Conservation (phyloP, 345 rosid species). For the Theobroma cacao region DNA sequence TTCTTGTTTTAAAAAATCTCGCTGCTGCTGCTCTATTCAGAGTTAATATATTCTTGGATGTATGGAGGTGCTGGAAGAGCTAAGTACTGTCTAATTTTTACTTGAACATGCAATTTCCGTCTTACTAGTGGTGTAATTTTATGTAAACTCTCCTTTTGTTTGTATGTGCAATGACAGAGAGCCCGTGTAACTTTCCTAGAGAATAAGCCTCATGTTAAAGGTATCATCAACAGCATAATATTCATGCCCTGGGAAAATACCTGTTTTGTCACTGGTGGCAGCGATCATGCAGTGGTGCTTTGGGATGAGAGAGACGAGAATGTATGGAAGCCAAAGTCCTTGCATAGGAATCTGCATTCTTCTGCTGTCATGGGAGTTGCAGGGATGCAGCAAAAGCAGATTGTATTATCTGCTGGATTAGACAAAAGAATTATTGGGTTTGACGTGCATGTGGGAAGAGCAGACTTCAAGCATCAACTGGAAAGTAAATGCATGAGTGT, state of each 20-base stretch:
- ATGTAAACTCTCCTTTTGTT: not conserved
- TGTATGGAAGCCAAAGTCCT: slow-evolving; percentile 68
- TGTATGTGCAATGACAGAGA: slow-evolving; percentile 36
- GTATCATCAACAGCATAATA: slow-evolving; percentile 69
- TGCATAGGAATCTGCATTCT: slow-evolving; percentile 80
- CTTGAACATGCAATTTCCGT: not conserved
- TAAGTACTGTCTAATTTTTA: not conserved
- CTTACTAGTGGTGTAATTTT: not conserved
- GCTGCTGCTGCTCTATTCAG: slow-evolving; percentile 6
- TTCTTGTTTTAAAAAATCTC: not conserved
- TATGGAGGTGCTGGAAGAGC: not conserved
- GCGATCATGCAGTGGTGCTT: slow-evolving; percentile 80
- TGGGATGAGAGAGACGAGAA: slow-evolving; percentile 71
- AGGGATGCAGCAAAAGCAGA: slow-evolving; percentile 74
- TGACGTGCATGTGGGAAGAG: slow-evolving; percentile 66
- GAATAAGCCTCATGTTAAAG: slow-evolving; percentile 82
- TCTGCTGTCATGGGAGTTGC: slow-evolving; percentile 97
- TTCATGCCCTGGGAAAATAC: slow-evolving; percentile 82
- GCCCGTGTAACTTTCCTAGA: slow-evolving; percentile 61
- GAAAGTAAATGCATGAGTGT: slow-evolving; percentile 97
- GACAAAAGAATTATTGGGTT: slow-evolving; percentile 84
- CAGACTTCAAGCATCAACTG: slow-evolving; percentile 71
- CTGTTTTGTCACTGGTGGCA: slow-evolving; percentile 82
- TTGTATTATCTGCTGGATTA: slow-evolving; percentile 80
- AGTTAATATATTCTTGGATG: not conserved